Base-by-base conservation (phyloP, 148 eudicot species). In the Vaccinium myrtillus region DNA sequence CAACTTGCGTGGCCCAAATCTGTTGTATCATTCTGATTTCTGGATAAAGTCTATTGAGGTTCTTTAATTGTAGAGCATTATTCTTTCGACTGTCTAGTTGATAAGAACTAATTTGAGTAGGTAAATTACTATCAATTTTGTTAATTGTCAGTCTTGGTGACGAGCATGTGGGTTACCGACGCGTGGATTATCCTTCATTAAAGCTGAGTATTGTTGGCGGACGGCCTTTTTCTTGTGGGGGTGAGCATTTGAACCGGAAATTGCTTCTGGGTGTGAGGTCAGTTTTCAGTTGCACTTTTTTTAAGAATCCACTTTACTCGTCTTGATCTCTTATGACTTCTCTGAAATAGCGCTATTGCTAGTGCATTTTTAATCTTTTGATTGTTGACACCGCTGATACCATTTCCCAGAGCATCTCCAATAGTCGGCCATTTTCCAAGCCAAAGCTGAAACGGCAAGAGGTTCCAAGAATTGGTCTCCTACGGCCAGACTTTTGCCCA, bases 181-280 rank as follows among this genome's bases (percentile, higher is more conserved):
- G 90, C 73, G 53, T 93, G 90, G 97, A 93, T 85, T 91, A 89
- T 79, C 97, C 96, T 77, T 51, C 80, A 8, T 67, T 93, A 56
- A 96, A 96, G 86, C 92, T 94, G 74, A 93, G 95, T 88, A 84
- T 96, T 90, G 94, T 94, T 85, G 99, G 99, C 76, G 99, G 99
- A 75, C 88, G 99, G 39, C 99, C 99, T 69, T 96, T 96, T 86
- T 94, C 99, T 85, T 83, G 88, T 85, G 99, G 99, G 2, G 98
- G 99, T 39, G 83, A 83, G 6, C 85, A 85, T 58, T 84, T 96
- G 77, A 90, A 86, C 82, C 89, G 97, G 76, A 88, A 90, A 86
- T 86, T 85, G 58, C 98, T 96, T 84, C 89, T 96, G 82, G 84
- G 30, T 46, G 88, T 91, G 58, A 96, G 99, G 98, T 94, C 51